These are phyloP conservation scores for Salix brachista DNA, from an alignment of 345 rosid species.

Conservation along the genomic window DNA sequence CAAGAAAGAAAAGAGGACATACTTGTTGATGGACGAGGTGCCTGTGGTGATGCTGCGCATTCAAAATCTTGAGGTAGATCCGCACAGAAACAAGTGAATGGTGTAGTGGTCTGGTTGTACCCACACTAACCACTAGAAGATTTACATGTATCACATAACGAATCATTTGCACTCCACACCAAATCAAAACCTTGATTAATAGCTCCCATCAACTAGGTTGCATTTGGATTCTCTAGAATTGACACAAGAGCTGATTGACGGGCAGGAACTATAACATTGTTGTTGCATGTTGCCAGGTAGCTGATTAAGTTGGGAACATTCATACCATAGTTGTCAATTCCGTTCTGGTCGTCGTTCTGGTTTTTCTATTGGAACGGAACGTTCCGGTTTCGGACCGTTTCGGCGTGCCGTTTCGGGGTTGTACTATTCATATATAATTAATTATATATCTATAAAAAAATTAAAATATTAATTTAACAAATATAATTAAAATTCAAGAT, in stretches of 20 bases:
- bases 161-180: constrained; percentile 13
- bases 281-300: background rate
- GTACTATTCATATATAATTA: too few species aligned
- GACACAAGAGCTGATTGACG: background rate
- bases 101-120: background rate
- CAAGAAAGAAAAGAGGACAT: background rate
- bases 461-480: too few species aligned
- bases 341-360: too few species aligned
- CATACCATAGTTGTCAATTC: background rate
- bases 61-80: background rate
- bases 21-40: constrained; percentile 1
- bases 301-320: rapidly evolving
- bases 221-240: rapidly evolving
- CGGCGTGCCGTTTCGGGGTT: too few species aligned
- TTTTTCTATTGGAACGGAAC: too few species aligned
- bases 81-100: constrained; percentile 21
- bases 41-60: background rate
- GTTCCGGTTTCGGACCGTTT: too few species aligned
- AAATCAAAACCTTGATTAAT: constrained; percentile 28
- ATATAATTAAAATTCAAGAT: too few species aligned
- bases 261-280: constrained; percentile 18
- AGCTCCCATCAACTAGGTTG: constrained; percentile 7
- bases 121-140: constrained; percentile 33
- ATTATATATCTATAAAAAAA: too few species aligned
- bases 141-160: constrained; percentile 14